phyloP scores from a whole-genome alignment of 495 filamentous ascomycete species.

The Penicillium argentinense region DNA sequence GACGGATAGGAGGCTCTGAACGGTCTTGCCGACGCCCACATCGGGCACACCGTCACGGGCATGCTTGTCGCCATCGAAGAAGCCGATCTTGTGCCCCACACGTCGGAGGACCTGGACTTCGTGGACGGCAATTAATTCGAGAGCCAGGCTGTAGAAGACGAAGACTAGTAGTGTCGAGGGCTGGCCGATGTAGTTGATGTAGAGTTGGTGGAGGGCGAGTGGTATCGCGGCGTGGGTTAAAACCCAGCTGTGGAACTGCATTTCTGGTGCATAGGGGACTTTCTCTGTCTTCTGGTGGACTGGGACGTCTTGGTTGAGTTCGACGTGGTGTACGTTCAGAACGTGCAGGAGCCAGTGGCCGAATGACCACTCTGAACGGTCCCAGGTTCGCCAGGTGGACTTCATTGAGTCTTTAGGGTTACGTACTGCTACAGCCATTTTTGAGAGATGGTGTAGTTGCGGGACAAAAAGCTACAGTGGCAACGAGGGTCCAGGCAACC shows the following conservation, averaged over 20 bases:
- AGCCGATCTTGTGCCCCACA: slow-evolving; percentile 22
- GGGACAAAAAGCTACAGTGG: background rate
- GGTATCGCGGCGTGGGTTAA: slow-evolving; percentile 22
- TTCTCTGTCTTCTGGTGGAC: slow-evolving; percentile 30
- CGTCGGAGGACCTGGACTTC: slow-evolving; percentile 22
- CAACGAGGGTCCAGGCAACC: background rate
- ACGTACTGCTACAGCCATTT: slow-evolving; percentile 7
- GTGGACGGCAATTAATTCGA: slow-evolving; percentile 20
- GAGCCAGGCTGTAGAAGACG: slow-evolving; percentile 23
- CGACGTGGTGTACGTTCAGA: slow-evolving; percentile 22
- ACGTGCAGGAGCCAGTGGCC: slow-evolving; percentile 24
- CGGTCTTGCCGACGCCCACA: slow-evolving; percentile 17
- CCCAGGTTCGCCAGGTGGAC: slow-evolving; percentile 33
- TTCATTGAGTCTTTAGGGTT: slow-evolving; percentile 36
- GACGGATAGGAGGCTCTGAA: slow-evolving; percentile 13
- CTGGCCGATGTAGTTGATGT: slow-evolving; percentile 15
- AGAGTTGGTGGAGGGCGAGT: slow-evolving; percentile 26
- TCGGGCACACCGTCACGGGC: slow-evolving; percentile 24
- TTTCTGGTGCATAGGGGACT: slow-evolving; percentile 23
- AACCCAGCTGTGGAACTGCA: slow-evolving; percentile 22
- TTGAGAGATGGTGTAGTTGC: background rate
- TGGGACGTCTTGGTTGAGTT: slow-evolving; percentile 22
- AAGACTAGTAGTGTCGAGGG: slow-evolving; percentile 15
- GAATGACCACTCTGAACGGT: slow-evolving; percentile 20
- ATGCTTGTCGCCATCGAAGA: slow-evolving; percentile 25